A percentile compares a stretch with the other conserved stretches of the same genome.
phyloP scores from a whole-genome alignment of 768 basidiomycete species.

The Fomitopsis pulvina region DNA sequence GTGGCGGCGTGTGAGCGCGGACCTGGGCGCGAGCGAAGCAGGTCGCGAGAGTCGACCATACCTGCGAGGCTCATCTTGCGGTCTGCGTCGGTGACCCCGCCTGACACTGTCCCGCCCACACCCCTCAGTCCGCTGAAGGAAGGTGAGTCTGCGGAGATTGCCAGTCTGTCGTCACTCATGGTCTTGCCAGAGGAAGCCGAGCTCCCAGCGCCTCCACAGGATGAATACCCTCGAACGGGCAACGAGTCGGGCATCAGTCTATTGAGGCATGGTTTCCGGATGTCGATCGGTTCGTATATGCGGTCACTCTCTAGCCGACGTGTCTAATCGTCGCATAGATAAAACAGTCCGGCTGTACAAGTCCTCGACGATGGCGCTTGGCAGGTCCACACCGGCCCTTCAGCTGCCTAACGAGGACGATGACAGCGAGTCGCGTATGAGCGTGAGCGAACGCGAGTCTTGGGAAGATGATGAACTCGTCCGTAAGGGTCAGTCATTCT shows the following conservation, averaged over 20 bases:
- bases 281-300: slow-evolving; percentile 56
- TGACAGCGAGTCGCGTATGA: slow-evolving; percentile 19
- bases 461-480: slow-evolving; percentile 44
- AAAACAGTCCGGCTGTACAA: slow-evolving; percentile 66
- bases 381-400: slow-evolving; percentile 36
- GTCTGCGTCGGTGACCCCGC: slow-evolving; percentile 7
- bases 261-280: slow-evolving; percentile 65
- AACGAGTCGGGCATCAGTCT: slow-evolving; percentile 37
- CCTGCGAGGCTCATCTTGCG: slow-evolving; percentile 14
- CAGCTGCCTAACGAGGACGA: slow-evolving; percentile 34
- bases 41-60: not conserved
- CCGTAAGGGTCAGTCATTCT: slow-evolving; percentile 33
- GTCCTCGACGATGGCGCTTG: slow-evolving; percentile 35
- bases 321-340: slow-evolving; percentile 31
- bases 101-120: slow-evolving; percentile 12
- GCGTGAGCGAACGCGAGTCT: slow-evolving; percentile 28
- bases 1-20: slow-evolving; percentile 1
- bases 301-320: not conserved
- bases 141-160: slow-evolving; percentile 8
- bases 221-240: slow-evolving; percentile 7
- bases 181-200: slow-evolving; percentile 14
- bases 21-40: slow-evolving; percentile 7
- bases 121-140: slow-evolving; percentile 22
- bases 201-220: slow-evolving; percentile 6
- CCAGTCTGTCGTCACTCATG: not conserved